Evolutionary conservation across 768 basidiomycete genomes (phyloP), one percentile per base, ranked within the genome.

Genomic region (Hypsizygus marmoreus): DNA sequence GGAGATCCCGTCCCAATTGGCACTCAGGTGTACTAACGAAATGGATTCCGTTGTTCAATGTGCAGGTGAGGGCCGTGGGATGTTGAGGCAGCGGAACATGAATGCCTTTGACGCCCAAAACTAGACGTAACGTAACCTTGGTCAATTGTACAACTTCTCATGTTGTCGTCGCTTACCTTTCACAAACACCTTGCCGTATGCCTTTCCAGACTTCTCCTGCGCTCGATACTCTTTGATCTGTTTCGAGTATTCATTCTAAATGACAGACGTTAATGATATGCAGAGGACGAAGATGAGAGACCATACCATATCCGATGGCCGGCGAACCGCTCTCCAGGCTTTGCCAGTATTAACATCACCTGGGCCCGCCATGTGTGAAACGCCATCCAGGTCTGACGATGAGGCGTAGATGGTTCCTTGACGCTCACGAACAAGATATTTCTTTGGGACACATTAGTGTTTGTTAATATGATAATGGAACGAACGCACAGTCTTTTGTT

Each of bases 11-110:
- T 22, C 64, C 71, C 2, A 94, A 63, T n/a, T 73, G 71, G 43
- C 75, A 80, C 57, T 90, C 88, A 1, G 89, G 92, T 6, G 91
- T 97, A 4, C 89, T 91, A 26, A 97, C 95, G 53, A 88, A 94
- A 65, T 97, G 94, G 39, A 97, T 95, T 6, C 94, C 95, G 58
- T 98, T 98, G 67, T 98, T 97, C 50, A 98, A 74, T 0, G 91
- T 92, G 63, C 91, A 91, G 8, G 85, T 86, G 47, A 97, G 71
- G 20, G 71, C 76, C 0, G 94, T 93, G 0, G 79, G 67, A 51
- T 90, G 76, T n/a, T 71, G 68, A 0, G 94, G 95, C 23, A 97
- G 54, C 1, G 95, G 94, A 24, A 97, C 69, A 43, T 79, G 73
- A 28, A 97, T 72, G 36, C 77, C 79, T 55, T 80, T 87, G 47